Conservation (phyloP, 179 eudicot species). For the Beta macrorhiza region DNA sequence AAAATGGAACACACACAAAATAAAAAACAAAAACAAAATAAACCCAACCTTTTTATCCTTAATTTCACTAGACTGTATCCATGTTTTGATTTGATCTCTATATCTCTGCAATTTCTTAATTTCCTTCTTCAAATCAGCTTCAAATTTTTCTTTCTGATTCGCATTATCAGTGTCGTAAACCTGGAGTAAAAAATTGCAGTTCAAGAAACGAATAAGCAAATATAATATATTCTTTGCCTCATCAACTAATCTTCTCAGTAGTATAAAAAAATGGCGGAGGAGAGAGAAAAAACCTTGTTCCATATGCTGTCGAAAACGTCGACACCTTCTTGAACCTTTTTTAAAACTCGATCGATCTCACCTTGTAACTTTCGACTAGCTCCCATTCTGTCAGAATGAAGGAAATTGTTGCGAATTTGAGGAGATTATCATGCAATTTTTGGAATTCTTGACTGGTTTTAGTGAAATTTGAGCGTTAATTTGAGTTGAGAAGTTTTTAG, state of each 20-base stretch:
- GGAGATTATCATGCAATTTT: neutral
- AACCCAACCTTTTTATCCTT: slow-evolving; percentile 86
- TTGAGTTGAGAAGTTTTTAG: slow-evolving; percentile 23
- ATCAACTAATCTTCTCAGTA: neutral
- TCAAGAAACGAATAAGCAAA: slow-evolving; percentile 16
- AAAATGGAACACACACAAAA: neutral
- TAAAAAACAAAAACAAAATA: neutral
- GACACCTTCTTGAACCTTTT: slow-evolving; percentile 96
- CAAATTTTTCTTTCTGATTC: slow-evolving; percentile 96
- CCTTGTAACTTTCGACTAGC: slow-evolving; percentile 96
- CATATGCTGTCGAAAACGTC: slow-evolving; percentile 91
- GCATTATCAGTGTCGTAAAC: slow-evolving; percentile 96
- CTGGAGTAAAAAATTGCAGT: slow-evolving; percentile 34
- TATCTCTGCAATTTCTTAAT: slow-evolving; percentile 94
- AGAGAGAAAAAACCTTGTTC: slow-evolving; percentile 64
- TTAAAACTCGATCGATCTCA: slow-evolving; percentile 90
- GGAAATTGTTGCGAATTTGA: slow-evolving; percentile 2
- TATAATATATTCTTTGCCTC: neutral
- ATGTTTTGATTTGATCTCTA: slow-evolving; percentile 94
- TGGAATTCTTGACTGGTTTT: neutral
- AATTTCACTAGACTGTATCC: slow-evolving; percentile 96
- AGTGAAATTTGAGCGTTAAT: neutral
- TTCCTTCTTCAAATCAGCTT: slow-evolving; percentile 98
- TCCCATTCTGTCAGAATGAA: slow-evolving; percentile 52
- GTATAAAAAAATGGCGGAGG: neutral